Base-by-base conservation (phyloP, 148 eudicot species). In the Gaultheria prostrata region DNA sequence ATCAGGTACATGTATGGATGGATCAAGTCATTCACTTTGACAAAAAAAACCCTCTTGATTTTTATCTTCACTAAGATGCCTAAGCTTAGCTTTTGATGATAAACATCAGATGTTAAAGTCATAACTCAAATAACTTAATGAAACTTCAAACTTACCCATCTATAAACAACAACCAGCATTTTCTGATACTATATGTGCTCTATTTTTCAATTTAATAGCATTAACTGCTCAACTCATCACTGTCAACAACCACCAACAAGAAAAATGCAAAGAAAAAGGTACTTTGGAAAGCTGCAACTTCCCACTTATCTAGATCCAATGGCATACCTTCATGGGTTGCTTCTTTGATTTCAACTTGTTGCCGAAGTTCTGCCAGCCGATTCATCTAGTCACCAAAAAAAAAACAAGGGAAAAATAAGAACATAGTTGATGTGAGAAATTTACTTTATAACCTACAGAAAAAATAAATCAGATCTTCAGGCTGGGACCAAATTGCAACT, bases 241-340 rank as follows among this genome's bases (percentile, higher is more conserved):
- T 18, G 18, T 49, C 18, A 54, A 54, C 5, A 24, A 56, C 3
- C 35, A 48, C 28, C 35, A 46, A 32, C 4, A 17, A 18, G 67
- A 26, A 46, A 24, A 54, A 69, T 57, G 43, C 4, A 21, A 6
- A 6, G 43, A 33, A 56, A 57, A 57, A 35, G 4, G 9, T 20
- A 32, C 26, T 79, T 33, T 30, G 5, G 20, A 20, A 33, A 33
- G 71, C 45, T 54, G 67, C 63, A 39, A 57, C 10, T 35, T 50
- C 13, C 43, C 24, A 11, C 51, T 26, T 45, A 2, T 61, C 32
- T 80, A 84, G 78, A 35, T 79, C 80, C 65, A 74, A 48, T 56
- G 45, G 69, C 49, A 87, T 84, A 97, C 99, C 99, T 94, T 90
- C 98, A 82, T 88, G 94, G 85, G 33, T 83, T 77, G 86, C 89